Base-by-base conservation (phyloP, 2,329 filamentous ascomycete genomes). In the Pseudogymnoascus sp. region DNA sequence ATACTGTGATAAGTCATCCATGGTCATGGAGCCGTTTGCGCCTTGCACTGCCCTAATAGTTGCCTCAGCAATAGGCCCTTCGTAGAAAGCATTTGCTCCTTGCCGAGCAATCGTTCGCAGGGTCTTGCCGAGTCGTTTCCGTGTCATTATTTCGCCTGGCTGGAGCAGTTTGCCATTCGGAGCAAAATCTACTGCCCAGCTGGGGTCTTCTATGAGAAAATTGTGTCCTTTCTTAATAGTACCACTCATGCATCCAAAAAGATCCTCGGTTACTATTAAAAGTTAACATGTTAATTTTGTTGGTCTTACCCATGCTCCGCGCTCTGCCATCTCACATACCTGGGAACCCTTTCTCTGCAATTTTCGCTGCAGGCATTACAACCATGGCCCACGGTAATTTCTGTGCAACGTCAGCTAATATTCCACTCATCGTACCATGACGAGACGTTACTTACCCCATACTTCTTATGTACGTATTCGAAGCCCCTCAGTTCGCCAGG, bases 401-500 rank as follows among this genome's bases (percentile, higher is more conserved):
- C 79, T 82, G 9, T n/a, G 48, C 8, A 25, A 58, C 10, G 10
- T 61, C 48, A 62, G 60, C 15, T 21, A 6, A 7, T 9, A 36
- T 36, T 25, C 59, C n/a, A 55, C 25, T 15, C 31, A 8, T 55
- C 8, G 9, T 18, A n/a, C n/a, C n/a, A 33, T 42, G 59, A 15
- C 12, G 3, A 31, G 4, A 60, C 27, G 10, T 48, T 31, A 72
- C 72, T 67, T 74, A 82, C 78, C 1, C 89, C 89, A 68, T 90
- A 89, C 68, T 84, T 85, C 7, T 78, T 75, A 71, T 97, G 92
- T 2, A 95, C 79, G 70, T 91, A 83, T 71, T 91, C 87, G 37
- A 97, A 76, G 0, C 93, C 93, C 18, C 87, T 83, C 9, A 97
- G 73, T 74, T 93, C 89, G 3, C 89, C 85, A 0, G 89, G 89